Evolutionary conservation across 768 basidiomycete genomes (phyloP).

Genomic region (Hericium erinaceus): DNA sequence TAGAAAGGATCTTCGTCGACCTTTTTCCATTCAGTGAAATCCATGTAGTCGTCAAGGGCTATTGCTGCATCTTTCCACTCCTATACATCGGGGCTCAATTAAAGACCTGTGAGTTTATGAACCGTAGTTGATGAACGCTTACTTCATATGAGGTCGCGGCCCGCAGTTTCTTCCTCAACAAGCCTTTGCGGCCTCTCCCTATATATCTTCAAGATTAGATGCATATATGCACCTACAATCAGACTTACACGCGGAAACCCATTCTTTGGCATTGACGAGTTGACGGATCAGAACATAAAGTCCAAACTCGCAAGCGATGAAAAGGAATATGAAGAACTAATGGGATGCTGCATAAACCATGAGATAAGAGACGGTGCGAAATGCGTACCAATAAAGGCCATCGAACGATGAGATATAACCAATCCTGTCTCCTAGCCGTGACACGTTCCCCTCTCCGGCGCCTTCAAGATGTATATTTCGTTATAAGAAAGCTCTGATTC

Average conservation of each 20-base stretch:
- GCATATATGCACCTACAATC: background rate
- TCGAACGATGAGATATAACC: slow-evolving; percentile 66
- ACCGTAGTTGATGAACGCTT: background rate
- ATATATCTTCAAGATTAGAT: background rate
- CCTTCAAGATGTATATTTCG: slow-evolving; percentile 10
- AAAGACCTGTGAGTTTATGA: slow-evolving; percentile 5
- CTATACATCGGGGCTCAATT: slow-evolving; percentile 20
- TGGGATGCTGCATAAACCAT: background rate
- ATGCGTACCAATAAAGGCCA: slow-evolving; percentile 76
- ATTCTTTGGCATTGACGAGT: slow-evolving; percentile 91
- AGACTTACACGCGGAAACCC: slow-evolving; percentile 72
- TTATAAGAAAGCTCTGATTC: too few relatives aligned
- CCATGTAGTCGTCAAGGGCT: slow-evolving; percentile 70
- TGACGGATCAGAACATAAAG: slow-evolving; percentile 85
- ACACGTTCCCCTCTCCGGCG: slow-evolving; percentile 26
- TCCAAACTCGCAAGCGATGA: slow-evolving; percentile 80
- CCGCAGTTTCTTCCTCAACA: slow-evolving; percentile 65
- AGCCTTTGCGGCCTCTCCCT: slow-evolving; percentile 85
- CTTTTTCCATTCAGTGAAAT: slow-evolving; percentile 87
- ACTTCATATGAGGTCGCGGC: slow-evolving; percentile 69
- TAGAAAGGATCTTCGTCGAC: slow-evolving; percentile 84
- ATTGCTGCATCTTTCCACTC: slow-evolving; percentile 86
- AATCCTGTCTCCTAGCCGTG: slow-evolving; percentile 49
- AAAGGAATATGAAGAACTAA: slow-evolving; percentile 71
- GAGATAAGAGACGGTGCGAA: background rate